phyloP scores from a whole-genome alignment of 2,329 filamentous ascomycete genomes.

The Trichoderma pleuroti region DNA sequence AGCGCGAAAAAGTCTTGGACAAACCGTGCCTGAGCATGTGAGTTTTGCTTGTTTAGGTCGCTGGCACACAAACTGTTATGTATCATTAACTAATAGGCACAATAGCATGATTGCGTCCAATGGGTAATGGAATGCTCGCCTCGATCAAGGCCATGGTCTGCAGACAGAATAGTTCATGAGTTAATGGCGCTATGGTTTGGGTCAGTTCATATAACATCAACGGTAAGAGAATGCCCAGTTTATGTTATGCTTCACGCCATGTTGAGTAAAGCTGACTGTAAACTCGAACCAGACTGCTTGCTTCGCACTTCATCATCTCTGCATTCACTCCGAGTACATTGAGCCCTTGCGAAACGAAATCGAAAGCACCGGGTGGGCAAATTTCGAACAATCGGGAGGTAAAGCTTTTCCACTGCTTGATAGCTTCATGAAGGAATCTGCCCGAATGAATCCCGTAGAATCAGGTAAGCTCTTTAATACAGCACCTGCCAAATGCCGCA shows the following conservation, averaged over 20 bases:
- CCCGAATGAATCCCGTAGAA: background rate
- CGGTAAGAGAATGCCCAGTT: background rate
- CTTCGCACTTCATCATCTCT: background rate
- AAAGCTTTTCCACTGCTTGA: background rate
- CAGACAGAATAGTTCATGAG: conserved; percentile 2
- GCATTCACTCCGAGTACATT: background rate
- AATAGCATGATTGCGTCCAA: conserved; percentile 7
- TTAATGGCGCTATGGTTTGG: conserved; percentile 2
- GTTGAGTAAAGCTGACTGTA: background rate
- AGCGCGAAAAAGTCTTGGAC: background rate
- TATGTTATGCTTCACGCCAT: background rate
- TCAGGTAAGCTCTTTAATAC: background rate
- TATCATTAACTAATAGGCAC: background rate
- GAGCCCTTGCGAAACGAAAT: background rate
- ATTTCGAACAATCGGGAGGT: conserved; percentile 2
- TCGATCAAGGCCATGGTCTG: background rate
- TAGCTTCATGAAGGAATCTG: conserved; percentile 11
- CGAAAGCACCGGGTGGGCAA: background rate
- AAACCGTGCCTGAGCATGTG: background rate
- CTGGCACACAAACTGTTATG: background rate
- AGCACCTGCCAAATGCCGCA: no score
- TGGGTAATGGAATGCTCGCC: conserved; percentile 2
- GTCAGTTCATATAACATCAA: conserved; percentile 5
- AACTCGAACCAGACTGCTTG: background rate
- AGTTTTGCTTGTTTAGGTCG: background rate